Base-by-base conservation (phyloP, 768 basidiomycete species). In the Lactifluus echinatus region DNA sequence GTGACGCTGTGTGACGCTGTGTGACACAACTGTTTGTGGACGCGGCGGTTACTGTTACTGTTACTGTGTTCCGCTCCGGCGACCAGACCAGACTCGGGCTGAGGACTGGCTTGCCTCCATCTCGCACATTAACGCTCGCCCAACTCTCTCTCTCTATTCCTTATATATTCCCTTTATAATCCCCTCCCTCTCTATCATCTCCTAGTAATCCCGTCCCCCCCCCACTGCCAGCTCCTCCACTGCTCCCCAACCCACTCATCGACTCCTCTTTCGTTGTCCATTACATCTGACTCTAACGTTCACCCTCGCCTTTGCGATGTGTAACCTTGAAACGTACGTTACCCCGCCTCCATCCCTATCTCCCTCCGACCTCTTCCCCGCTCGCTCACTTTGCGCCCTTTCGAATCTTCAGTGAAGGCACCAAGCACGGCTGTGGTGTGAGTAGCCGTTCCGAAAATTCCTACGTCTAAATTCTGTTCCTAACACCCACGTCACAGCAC, bases 351-450 rank as follows among this genome's bases (percentile, higher is more conserved):
- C 34, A 11, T 44, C 28, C 8, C 17, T 28, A 11, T 44, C 28
- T 7, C 17, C 24, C 51, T 26, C 19, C 23, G 23, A 33, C 47
- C 21, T 47, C 24, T 15, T 63, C 50, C 48, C 55, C 49, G n/a
- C n/a, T n/a, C 31, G 58, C 54, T 65, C 44, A 57, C 58, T 59
- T 34, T 58, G 26, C 64, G 62, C 10, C 39, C 46, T 69, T 56
- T 61, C 55, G 63, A 45, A 65, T 55, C 55, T 56, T 37, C 73
- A 89, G 87, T 65, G 84, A 87, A 77, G 87, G 84, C 62, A 83
- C 79, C 60, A 81, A 82, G 73, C 75, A 82, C 66, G 85, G 84
- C 66, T 90, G 88, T 69, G 87, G 87, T 59, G 71, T 72, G 65
- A 56, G 69, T 67, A 34, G 42, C 58, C 63, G 50, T 45, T 57